Percentiles rank a stretch among this genome's conserved stretches.
Conservation (phyloP, 768 basidiomycete genomes). For the Leucocoprinus birnbaumii region DNA sequence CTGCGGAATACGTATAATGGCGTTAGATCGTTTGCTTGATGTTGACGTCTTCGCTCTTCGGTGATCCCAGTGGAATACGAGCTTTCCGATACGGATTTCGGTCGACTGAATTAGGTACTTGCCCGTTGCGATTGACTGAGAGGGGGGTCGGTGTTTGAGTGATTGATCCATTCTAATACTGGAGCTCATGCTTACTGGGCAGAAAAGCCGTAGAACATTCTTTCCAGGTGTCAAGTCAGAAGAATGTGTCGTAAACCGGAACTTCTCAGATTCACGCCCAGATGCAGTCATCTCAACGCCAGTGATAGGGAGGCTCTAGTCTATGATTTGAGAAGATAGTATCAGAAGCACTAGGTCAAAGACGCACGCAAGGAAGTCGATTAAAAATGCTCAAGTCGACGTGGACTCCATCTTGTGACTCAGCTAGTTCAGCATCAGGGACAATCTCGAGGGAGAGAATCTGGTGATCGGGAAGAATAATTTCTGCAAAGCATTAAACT, state of each 20-base stretch:
- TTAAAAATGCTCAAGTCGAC: conserved; percentile 64
- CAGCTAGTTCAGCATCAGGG: conserved; percentile 44
- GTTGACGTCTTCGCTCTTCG: conserved; percentile 33
- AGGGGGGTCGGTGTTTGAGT: neutral
- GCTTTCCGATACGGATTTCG: conserved; percentile 60
- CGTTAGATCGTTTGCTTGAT: conserved; percentile 23
- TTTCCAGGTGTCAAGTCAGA: conserved; percentile 54
- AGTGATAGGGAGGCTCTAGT: conserved; percentile 59
- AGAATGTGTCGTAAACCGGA: conserved; percentile 47
- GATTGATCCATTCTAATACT: neutral
- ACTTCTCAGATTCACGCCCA: conserved; percentile 61
- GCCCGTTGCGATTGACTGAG: conserved; percentile 69
- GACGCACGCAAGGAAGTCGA: conserved; percentile 70
- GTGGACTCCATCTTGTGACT: conserved; percentile 64
- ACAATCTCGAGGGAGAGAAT: conserved; percentile 52
- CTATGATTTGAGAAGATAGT: conserved; percentile 11
- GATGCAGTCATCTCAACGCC: conserved; percentile 57
- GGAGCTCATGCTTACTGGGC: conserved; percentile 52
- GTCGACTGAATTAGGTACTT: conserved; percentile 65
- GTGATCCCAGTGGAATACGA: conserved; percentile 66
- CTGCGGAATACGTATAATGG: conserved; percentile 55
- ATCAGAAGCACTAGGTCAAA: neutral
- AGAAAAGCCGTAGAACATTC: conserved; percentile 58
- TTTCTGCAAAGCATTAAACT: conserved; percentile 34
- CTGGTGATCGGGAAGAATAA: conserved; percentile 68